Evolutionary conservation across 2,329 filamentous ascomycete genomes (phyloP), one percentile per base, ranked within the genome.

Genomic region (Fusarium brevicatenulatum): DNA sequence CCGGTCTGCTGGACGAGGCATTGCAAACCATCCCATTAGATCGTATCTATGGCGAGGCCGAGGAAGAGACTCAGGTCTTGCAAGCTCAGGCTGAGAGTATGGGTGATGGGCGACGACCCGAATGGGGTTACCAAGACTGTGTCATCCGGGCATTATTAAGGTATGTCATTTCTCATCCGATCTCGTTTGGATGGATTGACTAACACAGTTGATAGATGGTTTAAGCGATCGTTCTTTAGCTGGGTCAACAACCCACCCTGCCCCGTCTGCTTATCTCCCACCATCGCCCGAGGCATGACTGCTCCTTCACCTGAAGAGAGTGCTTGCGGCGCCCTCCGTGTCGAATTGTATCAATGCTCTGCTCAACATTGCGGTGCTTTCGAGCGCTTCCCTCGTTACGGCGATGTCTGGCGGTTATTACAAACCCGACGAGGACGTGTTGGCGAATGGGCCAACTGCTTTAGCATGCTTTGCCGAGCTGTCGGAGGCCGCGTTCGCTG

Each of bases 51-150:
- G 89, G 92, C 74, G 95, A 98, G 80, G 96, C 96, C 58, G 95
- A 98, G 81, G 95, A 98, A 81, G 95, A 98, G 83, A 91, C 90
- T 73, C 94, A 98, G 80, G 91, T 98, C 36, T 86, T 97, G 76
- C 91, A 93, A 79, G 96, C 94, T 39, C 91, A 97, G 82, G 95
- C 95, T 37, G 93, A 93, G 80, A 97, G 94, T 75, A 91, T 97
- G 85, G 93, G 93, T 25, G 90, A 93, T 63, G 93, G 91, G 62
- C 88, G 90, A 74, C 92, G 93, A 81, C 90, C 95, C 4, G 92
- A 95, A 85, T 98, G 95, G 95, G 95, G 95, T 64, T 98, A 98
- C 80, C 95, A 98, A 82, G 96, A 99, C 83, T 99, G 95, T 81
- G 94, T 98, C 62, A 92, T 98, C 79, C 90, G 93, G 74, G 94